A percentile compares a stretch with the other conserved stretches of the same genome.
Evolutionary conservation across 768 basidiomycete species (phyloP).

Genomic region (Russula compacta): DNA sequence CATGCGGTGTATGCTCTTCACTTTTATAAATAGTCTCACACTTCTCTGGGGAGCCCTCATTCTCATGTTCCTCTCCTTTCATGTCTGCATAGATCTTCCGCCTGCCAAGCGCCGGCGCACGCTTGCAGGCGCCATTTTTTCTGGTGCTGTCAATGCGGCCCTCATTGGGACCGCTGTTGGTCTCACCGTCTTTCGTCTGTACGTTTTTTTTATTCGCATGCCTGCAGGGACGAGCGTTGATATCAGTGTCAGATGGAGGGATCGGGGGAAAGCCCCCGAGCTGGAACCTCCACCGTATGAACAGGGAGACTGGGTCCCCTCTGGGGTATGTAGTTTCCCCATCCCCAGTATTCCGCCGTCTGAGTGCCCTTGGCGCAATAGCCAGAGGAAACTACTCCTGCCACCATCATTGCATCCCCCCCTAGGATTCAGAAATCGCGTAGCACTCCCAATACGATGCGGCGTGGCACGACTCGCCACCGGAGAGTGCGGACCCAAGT

Average conservation of each 20-base stretch:
- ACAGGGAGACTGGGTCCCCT: slow-evolving; percentile 43
- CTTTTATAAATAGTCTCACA: slow-evolving; percentile 35
- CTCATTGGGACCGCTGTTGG: slow-evolving; percentile 83
- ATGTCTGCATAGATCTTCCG: slow-evolving; percentile 50
- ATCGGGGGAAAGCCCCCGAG: slow-evolving; percentile 52
- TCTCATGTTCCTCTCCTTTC: slow-evolving; percentile 25
- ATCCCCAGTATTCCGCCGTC: background rate
- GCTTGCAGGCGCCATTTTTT: slow-evolving; percentile 74
- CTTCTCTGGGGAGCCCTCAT: slow-evolving; percentile 18
- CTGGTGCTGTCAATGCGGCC: slow-evolving; percentile 76
- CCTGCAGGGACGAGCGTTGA: background rate
- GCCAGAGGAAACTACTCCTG: slow-evolving; percentile 13
- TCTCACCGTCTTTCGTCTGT: slow-evolving; percentile 81
- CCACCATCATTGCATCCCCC: slow-evolving; percentile 32
- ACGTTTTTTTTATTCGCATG: slow-evolving; percentile 28
- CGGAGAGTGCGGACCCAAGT: slow-evolving; percentile 28
- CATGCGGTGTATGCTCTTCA: slow-evolving; percentile 26
- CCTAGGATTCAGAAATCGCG: slow-evolving; percentile 30
- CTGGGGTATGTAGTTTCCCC: background rate
- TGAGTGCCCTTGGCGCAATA: background rate
- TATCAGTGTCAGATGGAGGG: slow-evolving; percentile 52
- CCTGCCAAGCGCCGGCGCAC: slow-evolving; percentile 74
- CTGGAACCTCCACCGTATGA: slow-evolving; percentile 48
- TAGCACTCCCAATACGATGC: slow-evolving; percentile 26
- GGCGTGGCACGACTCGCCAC: slow-evolving; percentile 31